Base-by-base conservation (phyloP, 176 grass and related monocot genomes). In the Rhynchospora pubera region DNA sequence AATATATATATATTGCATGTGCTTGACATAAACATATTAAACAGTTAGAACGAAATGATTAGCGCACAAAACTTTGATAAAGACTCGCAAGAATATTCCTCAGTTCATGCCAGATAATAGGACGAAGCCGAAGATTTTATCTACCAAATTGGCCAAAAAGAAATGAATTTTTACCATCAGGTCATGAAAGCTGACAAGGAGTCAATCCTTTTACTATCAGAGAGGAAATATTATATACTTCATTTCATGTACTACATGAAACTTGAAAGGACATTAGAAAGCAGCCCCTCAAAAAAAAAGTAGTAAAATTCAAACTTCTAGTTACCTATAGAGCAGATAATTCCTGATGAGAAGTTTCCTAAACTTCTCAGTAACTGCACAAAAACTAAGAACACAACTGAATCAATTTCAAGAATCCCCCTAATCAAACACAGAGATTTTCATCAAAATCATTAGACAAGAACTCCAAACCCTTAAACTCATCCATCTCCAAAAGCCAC, bases 401-500 rank as follows among this genome's bases (percentile, higher is more conserved):
- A 71, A 8, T 34, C 32, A 68, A 44, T 7, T 70, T 39, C 34
- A 39, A 39, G 34, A 7, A 45, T 9, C 34, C 14, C 5, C 32
- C 15, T 56, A 23, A 75, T 77, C 15, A 47, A 65, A 50, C 53
- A 82, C 61, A 65, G 39, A 83, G 12, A n/a, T 83, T 87, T 45
- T 18, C 53, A 83, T 87, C 79, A 28, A 23, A 60, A 67, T 77
- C 77, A 63, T 69, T 21, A 67, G 45, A 63, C 5, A 74, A n/a
- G n/a, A 85, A 77, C 13, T 89, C 87, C 59, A 68, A 77, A 22
- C 23, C 85, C 70, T 83, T 83, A 85, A 92, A 53, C 39, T 83
- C 88, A 15, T 97, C 88, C 83, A 94, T 51, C 57, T 83, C 92
- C 83, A 92, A 66, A 21, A 92, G 44, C 68, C 90, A 89, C 85